These are phyloP conservation scores for Agapanthus africanus DNA, from an alignment of 106 monocot genomes.

Conservation along the genomic window DNA sequence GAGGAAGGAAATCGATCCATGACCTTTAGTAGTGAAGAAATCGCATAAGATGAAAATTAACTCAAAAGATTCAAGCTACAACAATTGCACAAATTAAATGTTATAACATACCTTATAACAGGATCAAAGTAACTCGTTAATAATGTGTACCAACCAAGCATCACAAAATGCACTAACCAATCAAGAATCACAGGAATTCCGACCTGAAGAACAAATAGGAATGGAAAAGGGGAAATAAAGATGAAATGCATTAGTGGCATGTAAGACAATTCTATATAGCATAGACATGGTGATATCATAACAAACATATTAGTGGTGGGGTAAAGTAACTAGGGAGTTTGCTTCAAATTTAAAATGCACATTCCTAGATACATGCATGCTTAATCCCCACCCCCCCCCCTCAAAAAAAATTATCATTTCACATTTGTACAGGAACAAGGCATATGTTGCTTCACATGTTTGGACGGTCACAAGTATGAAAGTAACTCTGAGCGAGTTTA, in stretches of 20 bases:
- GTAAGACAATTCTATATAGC: background rate
- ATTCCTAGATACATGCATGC: too few relatives aligned
- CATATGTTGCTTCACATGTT: too few relatives aligned
- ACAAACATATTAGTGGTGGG: background rate
- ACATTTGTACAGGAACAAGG: too few relatives aligned
- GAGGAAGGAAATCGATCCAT: constrained; percentile 50
- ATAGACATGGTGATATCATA: background rate
- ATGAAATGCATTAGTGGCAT: background rate
- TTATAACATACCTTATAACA: constrained; percentile 77
- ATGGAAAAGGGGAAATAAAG: background rate
- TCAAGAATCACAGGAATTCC: constrained; percentile 60
- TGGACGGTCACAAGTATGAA: too few relatives aligned
- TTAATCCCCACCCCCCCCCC: too few relatives aligned
- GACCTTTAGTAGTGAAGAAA: constrained; percentile 31
- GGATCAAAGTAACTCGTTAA: constrained; percentile 70
- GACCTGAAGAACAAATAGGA: constrained; percentile 35
- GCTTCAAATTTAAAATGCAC: too few relatives aligned
- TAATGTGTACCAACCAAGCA: constrained; percentile 84
- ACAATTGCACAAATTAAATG: background rate
- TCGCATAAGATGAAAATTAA: background rate
- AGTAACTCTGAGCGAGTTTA: too few relatives aligned
- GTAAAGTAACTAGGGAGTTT: background rate
- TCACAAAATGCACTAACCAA: constrained; percentile 73
- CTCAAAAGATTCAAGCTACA: background rate
- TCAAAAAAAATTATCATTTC: too few relatives aligned